Evolutionary conservation across 2,329 filamentous ascomycete species (phyloP).

Genomic region (Colletotrichum sp.): DNA sequence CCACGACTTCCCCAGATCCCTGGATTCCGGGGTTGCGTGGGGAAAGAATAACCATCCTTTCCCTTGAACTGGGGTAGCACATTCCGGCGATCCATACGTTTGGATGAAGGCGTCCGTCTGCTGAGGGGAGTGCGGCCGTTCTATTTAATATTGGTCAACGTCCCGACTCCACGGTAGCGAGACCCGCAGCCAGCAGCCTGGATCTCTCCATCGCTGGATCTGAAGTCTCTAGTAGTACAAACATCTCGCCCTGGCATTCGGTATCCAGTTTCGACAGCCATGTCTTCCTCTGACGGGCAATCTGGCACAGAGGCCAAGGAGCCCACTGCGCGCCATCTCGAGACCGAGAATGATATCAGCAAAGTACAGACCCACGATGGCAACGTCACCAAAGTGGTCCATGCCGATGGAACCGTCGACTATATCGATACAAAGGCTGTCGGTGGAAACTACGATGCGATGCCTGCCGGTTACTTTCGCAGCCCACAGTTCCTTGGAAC

Average conservation of each 20-base stretch:
- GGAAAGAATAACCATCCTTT: background rate
- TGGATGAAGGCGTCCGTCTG: background rate
- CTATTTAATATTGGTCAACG: background rate
- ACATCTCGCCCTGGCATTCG: background rate
- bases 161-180: background rate
- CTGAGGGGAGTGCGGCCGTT: background rate
- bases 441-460: conserved; percentile 43
- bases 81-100: background rate
- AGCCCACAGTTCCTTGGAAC: conserved; percentile 46
- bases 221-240: background rate
- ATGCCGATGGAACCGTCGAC: conserved; percentile 47
- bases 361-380: conserved; percentile 25
- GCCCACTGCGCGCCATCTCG: conserved; percentile 23
- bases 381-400: conserved; percentile 33
- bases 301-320: background rate
- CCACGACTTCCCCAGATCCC: background rate
- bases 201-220: background rate
- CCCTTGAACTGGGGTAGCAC: background rate
- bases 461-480: conserved; percentile 46
- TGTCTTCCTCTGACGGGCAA: background rate
- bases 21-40: background rate
- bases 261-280: background rate
- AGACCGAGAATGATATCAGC: conserved; percentile 35
- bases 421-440: conserved; percentile 45
- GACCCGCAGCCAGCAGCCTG: background rate